These are phyloP conservation scores for Hypoxylon sp. DNA, from an alignment of 2,329 filamentous ascomycete genomes.

Conservation along the genomic window DNA sequence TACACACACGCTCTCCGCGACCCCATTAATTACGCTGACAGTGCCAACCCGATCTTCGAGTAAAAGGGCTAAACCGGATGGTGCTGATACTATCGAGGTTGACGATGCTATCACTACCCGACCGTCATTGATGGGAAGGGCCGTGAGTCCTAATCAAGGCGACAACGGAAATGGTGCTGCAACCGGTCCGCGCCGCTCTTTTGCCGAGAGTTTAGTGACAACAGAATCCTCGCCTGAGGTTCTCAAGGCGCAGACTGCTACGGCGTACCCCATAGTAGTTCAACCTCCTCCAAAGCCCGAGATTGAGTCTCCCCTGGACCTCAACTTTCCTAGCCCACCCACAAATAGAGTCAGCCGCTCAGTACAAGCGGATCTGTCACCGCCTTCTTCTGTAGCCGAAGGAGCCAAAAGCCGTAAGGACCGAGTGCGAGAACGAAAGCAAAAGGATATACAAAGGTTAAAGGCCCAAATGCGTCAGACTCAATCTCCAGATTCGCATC, in stretches of 20 bases:
- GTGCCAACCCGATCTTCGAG: conserved; percentile 48
- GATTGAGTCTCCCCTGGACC: conserved; percentile 43
- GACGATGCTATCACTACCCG: conserved; percentile 1
- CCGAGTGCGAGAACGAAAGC: conserved; percentile 46
- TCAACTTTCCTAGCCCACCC: conserved; percentile 43
- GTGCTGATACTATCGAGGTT: background rate
- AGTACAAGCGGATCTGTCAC: conserved; percentile 31
- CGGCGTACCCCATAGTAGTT: conserved; percentile 52
- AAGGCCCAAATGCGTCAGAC: conserved; percentile 27
- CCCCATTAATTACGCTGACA: conserved; percentile 20
- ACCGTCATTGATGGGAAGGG: conserved; percentile 21
- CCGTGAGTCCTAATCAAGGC: conserved; percentile 23
- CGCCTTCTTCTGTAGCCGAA: conserved; percentile 22
- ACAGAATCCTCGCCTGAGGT: conserved; percentile 54
- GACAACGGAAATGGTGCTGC: conserved; percentile 19
- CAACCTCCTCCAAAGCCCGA: conserved; percentile 40
- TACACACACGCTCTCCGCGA: conserved; percentile 17
- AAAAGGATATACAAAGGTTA: conserved; percentile 45
- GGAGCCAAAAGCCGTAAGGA: conserved; percentile 41
- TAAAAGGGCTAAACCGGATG: conserved; percentile 31
- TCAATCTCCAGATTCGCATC: conserved; percentile 12
- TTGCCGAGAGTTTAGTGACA: conserved; percentile 55
- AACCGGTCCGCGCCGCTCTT: conserved; percentile 46
- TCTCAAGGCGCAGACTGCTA: conserved; percentile 54
- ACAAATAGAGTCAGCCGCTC: conserved; percentile 18